Evolutionary conservation across 2,329 filamentous ascomycete genomes (phyloP), one percentile per base, ranked within the genome.

Genomic region (Acrodontium crateriforme): DNA sequence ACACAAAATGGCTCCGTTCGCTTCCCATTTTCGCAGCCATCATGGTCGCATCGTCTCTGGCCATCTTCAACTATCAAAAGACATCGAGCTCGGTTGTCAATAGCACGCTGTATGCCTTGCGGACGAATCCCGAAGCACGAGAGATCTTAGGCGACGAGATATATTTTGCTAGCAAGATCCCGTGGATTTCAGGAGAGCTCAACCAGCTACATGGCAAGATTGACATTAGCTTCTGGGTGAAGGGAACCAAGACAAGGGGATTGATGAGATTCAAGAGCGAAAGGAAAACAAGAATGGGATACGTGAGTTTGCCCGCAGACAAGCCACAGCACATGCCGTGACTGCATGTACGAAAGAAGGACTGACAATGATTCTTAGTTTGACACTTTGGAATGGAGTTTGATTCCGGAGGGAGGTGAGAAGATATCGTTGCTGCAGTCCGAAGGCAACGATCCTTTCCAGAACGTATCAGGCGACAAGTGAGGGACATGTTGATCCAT

Each of bases 11-110:
- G 52, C 36, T 53, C 30, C 69, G 70, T 44, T 83, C 82, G 1
- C 57, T 93, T 18, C 87, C 87, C 29, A 60, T 92, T 52, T 95
- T 95, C 67, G 52, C 78, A 29, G 56, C 69, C 38, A 62, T 82
- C 38, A 72, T 93, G 43, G 69, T 71, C 26, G 64, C 67, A 30
- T 78, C 76, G 41, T 75, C 76, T 40, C 61, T 91, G 35, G 82
- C 78, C 42, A 94, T 98, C 56, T 95, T 98, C 78, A 98, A 98
- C 69, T 95, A 98, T 70, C 87, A 98, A 56, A 94, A 94, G 56
- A 73, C 76, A 32, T 83, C 80, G n/a, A 83, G 75, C 15, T 80
- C 79, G 30, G 78, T 60, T 21, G 80, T 64, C n/a, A 74, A 74
- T 30, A 82, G 79, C 30, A 89, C 84, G 4, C 70, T 98, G 16